These are phyloP conservation scores for Lyophyllum shimeji DNA, from an alignment of 768 basidiomycete species.

Conservation along the genomic window DNA sequence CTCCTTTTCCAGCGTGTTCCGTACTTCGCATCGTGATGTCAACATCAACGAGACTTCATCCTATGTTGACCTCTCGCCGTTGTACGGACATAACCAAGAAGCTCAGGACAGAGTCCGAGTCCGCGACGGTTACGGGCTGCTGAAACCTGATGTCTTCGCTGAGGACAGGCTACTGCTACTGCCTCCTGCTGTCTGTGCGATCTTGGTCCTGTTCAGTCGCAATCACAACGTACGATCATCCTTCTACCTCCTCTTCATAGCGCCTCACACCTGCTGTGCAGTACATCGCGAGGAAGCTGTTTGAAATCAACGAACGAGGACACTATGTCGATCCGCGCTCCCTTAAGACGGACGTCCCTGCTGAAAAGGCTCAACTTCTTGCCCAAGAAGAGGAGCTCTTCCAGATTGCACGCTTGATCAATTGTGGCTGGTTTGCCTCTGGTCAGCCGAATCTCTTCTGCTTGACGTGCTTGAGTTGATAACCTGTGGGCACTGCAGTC, in stretches of 20 bases:
- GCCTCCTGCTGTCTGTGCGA: slow-evolving; percentile 71
- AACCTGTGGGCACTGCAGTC: slow-evolving; percentile 25
- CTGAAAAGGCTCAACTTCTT: slow-evolving; percentile 32
- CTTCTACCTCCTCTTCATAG: neutral
- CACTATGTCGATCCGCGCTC: slow-evolving; percentile 56
- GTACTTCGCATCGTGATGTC: slow-evolving; percentile 65
- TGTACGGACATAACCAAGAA: slow-evolving; percentile 74
- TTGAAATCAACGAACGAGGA: slow-evolving; percentile 80
- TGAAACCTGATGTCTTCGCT: slow-evolving; percentile 73
- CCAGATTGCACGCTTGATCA: slow-evolving; percentile 76
- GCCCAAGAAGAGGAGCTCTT: slow-evolving; percentile 79
- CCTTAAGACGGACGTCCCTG: slow-evolving; percentile 37
- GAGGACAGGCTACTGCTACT: slow-evolving; percentile 77
- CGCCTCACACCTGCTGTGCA: slow-evolving; percentile 24
- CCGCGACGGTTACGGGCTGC: slow-evolving; percentile 62
- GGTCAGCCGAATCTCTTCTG: slow-evolving; percentile 26
- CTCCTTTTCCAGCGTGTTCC: slow-evolving; percentile 62
- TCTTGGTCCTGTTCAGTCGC: slow-evolving; percentile 87
- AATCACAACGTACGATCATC: slow-evolving; percentile 73
- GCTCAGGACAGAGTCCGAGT: slow-evolving; percentile 57
- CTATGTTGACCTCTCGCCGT: slow-evolving; percentile 81
- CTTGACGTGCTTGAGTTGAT: slow-evolving; percentile 4
- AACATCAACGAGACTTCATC: slow-evolving; percentile 83
- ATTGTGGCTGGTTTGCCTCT: slow-evolving; percentile 77
- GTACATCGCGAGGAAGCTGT: slow-evolving; percentile 77